Conservation (phyloP, 352 stramenopile species). For the Phytophthora constricta region DNA sequence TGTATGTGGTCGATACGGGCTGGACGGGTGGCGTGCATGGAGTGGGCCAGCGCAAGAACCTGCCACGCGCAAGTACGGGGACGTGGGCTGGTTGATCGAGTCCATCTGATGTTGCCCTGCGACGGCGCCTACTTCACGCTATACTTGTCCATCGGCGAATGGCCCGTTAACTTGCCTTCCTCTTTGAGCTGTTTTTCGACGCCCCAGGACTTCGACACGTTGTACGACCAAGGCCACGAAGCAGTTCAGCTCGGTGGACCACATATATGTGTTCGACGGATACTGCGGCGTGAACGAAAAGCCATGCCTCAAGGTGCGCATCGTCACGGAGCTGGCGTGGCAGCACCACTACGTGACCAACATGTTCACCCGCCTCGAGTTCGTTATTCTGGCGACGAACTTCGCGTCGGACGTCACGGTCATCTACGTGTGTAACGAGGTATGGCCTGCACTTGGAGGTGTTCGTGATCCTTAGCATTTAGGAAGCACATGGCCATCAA, state of each 20-base stretch:
- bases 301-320: slow-evolving; percentile 89
- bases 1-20: too few species aligned
- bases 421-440: slow-evolving; percentile 97
- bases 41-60: too few species aligned
- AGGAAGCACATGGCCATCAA: too few species aligned
- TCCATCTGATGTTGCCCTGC: slow-evolving; percentile 97
- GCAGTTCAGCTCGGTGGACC: slow-evolving; percentile 94
- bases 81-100: slow-evolving; percentile 97
- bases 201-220: slow-evolving; percentile 94
- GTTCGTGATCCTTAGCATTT: slow-evolving; percentile 97
- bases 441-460: slow-evolving; percentile 94
- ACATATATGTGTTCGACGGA: slow-evolving; percentile 97
- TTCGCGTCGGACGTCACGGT: slow-evolving; percentile 98
- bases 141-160: slow-evolving; percentile 98
- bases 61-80: too few species aligned
- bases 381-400: slow-evolving; percentile 84
- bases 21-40: too few species aligned
- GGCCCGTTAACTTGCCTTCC: slow-evolving; percentile 97
- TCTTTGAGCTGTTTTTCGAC: slow-evolving; percentile 95
- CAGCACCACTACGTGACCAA: too few species aligned
- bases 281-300: slow-evolving; percentile 94
- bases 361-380: too few species aligned
- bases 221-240: slow-evolving; percentile 94
- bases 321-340: too few species aligned
- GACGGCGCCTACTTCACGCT: slow-evolving; percentile 94